Evolutionary conservation across 1,284 basidiomycete genomes (phyloP), one percentile per base, ranked within the genome.

Genomic region (Kalmanozyma brasiliensis): DNA sequence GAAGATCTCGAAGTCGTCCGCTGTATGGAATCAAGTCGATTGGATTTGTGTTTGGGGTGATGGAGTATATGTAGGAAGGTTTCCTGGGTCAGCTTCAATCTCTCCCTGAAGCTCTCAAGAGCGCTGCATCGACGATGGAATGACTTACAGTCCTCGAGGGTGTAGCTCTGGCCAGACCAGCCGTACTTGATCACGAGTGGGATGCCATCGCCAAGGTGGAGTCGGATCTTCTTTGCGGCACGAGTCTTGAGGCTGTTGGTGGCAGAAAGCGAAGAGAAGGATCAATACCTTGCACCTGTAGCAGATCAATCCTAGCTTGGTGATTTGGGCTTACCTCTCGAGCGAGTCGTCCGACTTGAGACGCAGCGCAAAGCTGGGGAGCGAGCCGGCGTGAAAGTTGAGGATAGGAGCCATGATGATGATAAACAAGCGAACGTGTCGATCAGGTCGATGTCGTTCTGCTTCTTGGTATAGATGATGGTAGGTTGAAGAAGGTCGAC

Each of bases 1-100:
- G 60, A 82, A 81, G 51, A 82, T 80, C 37, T 81, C 80, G 56
- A 60, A 77, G 67, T 82, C 80, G 51, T 81, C 79, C 34, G 61
- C 72, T 77, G 56, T 2, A 30, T 8, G 34, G 17, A 13, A 26
- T 8, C n/a, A 22, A 36, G 7, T 24, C 13, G 20, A 46, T 7
- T 6, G 6, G 26, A 29, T 6, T 29, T 7, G 6, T 6, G 26
- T 29, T 29, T 11, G 11, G 26, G 11, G 19, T 13, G 2, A 33
- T 19, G n/a, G 41, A 16, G 13, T 8, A n/a, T 7, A 8, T 26
- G 37, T 41, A 17, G 11, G 38, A 35, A 29, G 20, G 19, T n/a
- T 9, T 20, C 13, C n/a, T 16, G 17, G 7, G 36, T 41, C 45
- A 47, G 36, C 14, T n/a, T 35, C n/a, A n/a, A n/a, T n/a, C n/a